Base-by-base conservation (phyloP, 208 protist species). In the Trichomonas vaginalis region DNA sequence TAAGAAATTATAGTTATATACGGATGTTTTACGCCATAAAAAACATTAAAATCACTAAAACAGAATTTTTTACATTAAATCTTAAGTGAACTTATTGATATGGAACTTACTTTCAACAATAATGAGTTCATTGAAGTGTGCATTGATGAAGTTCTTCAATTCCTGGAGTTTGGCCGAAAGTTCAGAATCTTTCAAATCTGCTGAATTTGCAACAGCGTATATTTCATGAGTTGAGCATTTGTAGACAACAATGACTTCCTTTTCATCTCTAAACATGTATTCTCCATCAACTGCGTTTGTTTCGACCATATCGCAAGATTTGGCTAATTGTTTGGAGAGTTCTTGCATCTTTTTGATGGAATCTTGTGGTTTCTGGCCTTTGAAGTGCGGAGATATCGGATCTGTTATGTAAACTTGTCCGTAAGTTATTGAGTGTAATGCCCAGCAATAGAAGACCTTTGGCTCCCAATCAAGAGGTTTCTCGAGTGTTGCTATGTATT, bases 231-330 rank as follows among this genome's bases (percentile, higher is more conserved):
- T 45, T 49, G 15, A 48, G 45, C 17, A 48, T 32, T 92, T 92
- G 45, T 51, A 51, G 1, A 92, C 86, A 39, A 92, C 86, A 17
- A 92, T 92, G 12, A 92, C 45, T 17, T 92, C 86, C 17, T 92
- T 92, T n/a, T 92, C 86, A 39, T 45, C 86, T 39, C 86, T 92
- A 32, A 92, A 92, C 86, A 92, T 92, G 32, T 92, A 92, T 51
- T 92, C 86, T 35, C 86, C 86, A 51, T 92, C 86, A 9, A 92
- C 45, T 3, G 45, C 86, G 15, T 92, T 92, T 32, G 86, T 92
- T 47, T 92, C 45, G 0, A 92, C 86, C 86, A 92, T 92, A 27
- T 92, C 86, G 45, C 45, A 92, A 1, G 45, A 48, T 27, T 92
- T 92, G 12, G 86, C 86, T 3, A 92, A 32, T 32, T 92, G 86